Evolutionary conservation across 148 eudicot genomes (phyloP).

Genomic region (Arbutus unedo): DNA sequence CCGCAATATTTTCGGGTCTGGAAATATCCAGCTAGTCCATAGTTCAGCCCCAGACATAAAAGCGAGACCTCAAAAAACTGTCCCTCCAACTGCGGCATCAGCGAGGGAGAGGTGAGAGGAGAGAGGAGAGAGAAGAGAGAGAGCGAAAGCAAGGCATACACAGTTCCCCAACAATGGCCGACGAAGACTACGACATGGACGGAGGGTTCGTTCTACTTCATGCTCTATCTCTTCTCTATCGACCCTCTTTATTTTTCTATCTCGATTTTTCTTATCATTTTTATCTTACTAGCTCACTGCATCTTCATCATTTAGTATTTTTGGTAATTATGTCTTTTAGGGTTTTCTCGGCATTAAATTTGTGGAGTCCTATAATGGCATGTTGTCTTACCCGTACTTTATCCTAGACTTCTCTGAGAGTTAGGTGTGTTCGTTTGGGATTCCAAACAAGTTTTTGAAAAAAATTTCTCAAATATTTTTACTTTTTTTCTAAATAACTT

Average conservation of each 20-base stretch:
- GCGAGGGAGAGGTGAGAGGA: neutral
- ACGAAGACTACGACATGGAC: conserved; percentile 20
- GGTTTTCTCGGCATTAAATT: neutral
- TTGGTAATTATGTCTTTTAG: neutral
- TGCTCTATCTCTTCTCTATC: neutral
- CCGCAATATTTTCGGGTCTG: too few species aligned
- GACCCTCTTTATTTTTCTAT: neutral
- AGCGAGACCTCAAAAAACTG: too few species aligned
- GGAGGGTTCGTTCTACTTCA: conserved; percentile 8
- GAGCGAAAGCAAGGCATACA: neutral
- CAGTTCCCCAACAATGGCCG: conserved; percentile 12
- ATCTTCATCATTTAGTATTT: neutral
- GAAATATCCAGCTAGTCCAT: too few species aligned
- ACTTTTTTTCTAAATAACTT: too few species aligned
- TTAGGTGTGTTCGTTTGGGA: too few species aligned
- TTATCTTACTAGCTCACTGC: neutral
- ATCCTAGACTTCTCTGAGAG: too few species aligned
- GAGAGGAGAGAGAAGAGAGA: neutral
- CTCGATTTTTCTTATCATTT: neutral
- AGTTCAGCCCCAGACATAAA: too few species aligned
- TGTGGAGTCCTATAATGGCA: neutral
- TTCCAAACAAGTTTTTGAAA: too few species aligned
- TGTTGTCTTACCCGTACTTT: too few species aligned
- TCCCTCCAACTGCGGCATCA: neutral
- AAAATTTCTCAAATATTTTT: too few species aligned